Conservation (phyloP, 2,329 filamentous ascomycete species). For the Lecanicillium sp. region DNA sequence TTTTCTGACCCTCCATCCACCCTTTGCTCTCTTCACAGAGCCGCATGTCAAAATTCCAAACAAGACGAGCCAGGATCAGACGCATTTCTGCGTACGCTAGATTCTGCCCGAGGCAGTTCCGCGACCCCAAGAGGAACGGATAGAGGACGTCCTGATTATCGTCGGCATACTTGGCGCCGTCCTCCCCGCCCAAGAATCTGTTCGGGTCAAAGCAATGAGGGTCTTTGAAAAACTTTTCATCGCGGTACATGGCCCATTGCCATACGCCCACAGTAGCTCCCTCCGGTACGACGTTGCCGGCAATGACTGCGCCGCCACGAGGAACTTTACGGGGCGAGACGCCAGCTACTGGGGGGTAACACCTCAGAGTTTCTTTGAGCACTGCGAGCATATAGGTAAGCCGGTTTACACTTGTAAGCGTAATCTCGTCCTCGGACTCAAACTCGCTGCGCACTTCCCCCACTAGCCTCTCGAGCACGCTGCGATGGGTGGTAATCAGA, state of each 20-base stretch:
- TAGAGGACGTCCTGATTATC: slow-evolving; percentile 2
- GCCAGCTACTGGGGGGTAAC: slow-evolving; percentile 22
- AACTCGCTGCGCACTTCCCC: slow-evolving; percentile 21
- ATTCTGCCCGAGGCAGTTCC: slow-evolving; percentile 5
- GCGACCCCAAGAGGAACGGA: slow-evolving; percentile 7
- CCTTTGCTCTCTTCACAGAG: not conserved
- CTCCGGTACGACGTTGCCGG: slow-evolving; percentile 10
- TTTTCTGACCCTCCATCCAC: no score
- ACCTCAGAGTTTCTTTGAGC: slow-evolving; percentile 32
- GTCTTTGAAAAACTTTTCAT: not conserved
- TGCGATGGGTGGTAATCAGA: slow-evolving; percentile 21
- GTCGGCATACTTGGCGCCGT: not conserved
- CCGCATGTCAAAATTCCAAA: slow-evolving; percentile 9
- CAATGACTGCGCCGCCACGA: slow-evolving; percentile 22
- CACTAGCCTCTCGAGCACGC: slow-evolving; percentile 21
- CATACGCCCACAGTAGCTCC: not conserved
- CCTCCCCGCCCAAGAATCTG: no score
- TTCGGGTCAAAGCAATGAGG: no score
- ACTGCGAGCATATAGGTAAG: slow-evolving; percentile 23
- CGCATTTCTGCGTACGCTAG: slow-evolving; percentile 10
- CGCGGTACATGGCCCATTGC: not conserved
- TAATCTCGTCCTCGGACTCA: slow-evolving; percentile 9
- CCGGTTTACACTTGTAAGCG: slow-evolving; percentile 7
- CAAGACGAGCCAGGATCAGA: slow-evolving; percentile 8
- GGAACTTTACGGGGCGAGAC: slow-evolving; percentile 18